Evolutionary conservation across 2,329 filamentous ascomycete genomes (phyloP), one percentile per base, ranked within the genome.

Genomic region (Scortechinia acanthostroma): DNA sequence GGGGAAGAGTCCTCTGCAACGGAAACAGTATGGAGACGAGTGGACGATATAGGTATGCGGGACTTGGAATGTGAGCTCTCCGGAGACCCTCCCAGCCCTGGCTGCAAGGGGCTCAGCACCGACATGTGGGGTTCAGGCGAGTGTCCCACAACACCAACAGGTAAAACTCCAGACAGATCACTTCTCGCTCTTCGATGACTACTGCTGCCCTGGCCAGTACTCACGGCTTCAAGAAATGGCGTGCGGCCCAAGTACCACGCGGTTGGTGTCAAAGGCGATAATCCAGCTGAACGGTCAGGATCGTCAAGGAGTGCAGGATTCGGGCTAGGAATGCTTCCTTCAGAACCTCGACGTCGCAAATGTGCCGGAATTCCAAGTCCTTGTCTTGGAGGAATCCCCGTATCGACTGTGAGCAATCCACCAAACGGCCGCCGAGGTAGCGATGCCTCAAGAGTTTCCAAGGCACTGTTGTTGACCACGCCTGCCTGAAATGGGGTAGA

Each of bases 31-130:
- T 17, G 14, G 6, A 10, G 35, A 19, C 17, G 35, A 17, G 13
- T 13, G 35, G 35, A 40, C 6, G 35, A 40, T 13, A 40, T 40
- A 19, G 35, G 35, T 13, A 40, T 40, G 35, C 35, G 35, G 6
- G 35, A 40, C 17, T 19, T 40, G 35, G 35, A 40, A 40, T 40
- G 10, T 17, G 35, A 17, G 35, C 35, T 40, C 35, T 19, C 35
- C 6, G 35, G 35, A 30, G 35, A 40, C 35, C 6, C 17, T 10
- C 10, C 20, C 10, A 40, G 13, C 10, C 17, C 10, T 19, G 35
- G 35, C 17, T n/a, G 25, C n/a, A 30, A 30, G n/a, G 25, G 25
- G 10, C 10, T n/a, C n/a, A n/a, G 25, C 10, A 30, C 25, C 10
- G 25, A 10, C 25, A 40, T 40, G 35, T 19, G 10, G 35, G 17